Conservation (phyloP, 805 yeast species). For the Yamadazyma olivae region DNA sequence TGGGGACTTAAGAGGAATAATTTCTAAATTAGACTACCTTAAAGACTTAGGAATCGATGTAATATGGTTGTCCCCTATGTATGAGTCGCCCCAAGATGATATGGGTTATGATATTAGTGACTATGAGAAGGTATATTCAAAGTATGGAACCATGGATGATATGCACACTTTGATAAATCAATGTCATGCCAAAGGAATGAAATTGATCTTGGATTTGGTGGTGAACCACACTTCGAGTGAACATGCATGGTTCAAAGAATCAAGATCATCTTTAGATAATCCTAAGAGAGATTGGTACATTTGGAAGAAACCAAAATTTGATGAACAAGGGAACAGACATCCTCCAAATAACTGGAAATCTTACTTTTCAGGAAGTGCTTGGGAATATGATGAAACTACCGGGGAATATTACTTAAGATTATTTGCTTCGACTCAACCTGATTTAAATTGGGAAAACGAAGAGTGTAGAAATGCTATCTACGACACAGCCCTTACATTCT, state of each 20-base stretch:
- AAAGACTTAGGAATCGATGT: slow-evolving; percentile 48
- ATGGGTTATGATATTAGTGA: slow-evolving; percentile 63
- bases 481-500: slow-evolving; percentile 46
- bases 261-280: slow-evolving; percentile 46
- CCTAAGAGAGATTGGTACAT: slow-evolving; percentile 62
- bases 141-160: slow-evolving; percentile 53
- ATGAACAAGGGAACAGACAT: slow-evolving; percentile 44
- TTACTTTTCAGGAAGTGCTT: slow-evolving; percentile 52
- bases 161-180: slow-evolving; percentile 47
- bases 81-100: slow-evolving; percentile 57
- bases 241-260: slow-evolving; percentile 59
- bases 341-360: slow-evolving; percentile 61
- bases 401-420: slow-evolving; percentile 54
- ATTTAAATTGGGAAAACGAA: slow-evolving; percentile 59
- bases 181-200: slow-evolving; percentile 48
- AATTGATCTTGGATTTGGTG: slow-evolving; percentile 52
- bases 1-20: slow-evolving; percentile 56
- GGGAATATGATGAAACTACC: slow-evolving; percentile 53
- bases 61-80: slow-evolving; percentile 58
- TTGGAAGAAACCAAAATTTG: slow-evolving; percentile 51
- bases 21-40: slow-evolving; percentile 49
- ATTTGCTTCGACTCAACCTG: slow-evolving; percentile 56
- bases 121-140: slow-evolving; percentile 49
- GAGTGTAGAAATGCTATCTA: slow-evolving; percentile 37
- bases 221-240: slow-evolving; percentile 56